Evolutionary conservation across 2,329 filamentous ascomycete genomes (phyloP).

Genomic region (Tolypocladium nubicola): DNA sequence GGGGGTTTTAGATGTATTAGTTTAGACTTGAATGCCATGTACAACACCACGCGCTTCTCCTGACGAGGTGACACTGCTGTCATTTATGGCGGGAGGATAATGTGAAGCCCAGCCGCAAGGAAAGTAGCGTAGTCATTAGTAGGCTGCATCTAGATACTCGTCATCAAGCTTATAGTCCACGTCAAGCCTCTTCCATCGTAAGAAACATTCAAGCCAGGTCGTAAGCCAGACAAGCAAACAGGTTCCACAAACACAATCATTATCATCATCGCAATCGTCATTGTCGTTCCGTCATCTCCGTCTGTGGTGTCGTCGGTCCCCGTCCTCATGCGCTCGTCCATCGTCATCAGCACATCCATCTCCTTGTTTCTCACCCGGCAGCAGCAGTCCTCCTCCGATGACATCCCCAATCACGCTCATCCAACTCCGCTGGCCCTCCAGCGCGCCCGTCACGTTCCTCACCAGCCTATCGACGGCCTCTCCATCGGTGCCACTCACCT

Average conservation of each 20-base stretch:
- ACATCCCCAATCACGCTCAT: conserved; percentile 18
- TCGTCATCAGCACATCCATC: conserved; percentile 9
- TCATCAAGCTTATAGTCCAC: background rate
- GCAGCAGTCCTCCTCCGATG: conserved; percentile 12
- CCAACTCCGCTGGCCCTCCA: conserved; percentile 20
- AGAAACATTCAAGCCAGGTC: background rate
- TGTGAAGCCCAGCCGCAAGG: background rate
- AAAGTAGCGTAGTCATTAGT: background rate
- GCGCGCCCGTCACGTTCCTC: conserved; percentile 14
- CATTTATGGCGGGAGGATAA: background rate
- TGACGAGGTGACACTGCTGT: background rate
- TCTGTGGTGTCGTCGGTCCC: background rate
- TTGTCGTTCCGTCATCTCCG: background rate
- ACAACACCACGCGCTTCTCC: background rate
- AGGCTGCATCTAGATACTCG: background rate
- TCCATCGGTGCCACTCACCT: conserved; percentile 31
- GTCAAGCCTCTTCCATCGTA: background rate
- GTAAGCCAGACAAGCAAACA: conserved; percentile 2
- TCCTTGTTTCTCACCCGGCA: conserved; percentile 3
- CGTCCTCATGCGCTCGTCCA: conserved; percentile 6
- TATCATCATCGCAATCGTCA: background rate
- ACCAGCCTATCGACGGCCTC: conserved; percentile 26
- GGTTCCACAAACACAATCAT: conserved; percentile 7
- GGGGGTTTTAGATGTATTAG: too few species aligned
- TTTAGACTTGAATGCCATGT: background rate